Conservation (phyloP, 345 rosid genomes). For the Citrus inodora region DNA sequence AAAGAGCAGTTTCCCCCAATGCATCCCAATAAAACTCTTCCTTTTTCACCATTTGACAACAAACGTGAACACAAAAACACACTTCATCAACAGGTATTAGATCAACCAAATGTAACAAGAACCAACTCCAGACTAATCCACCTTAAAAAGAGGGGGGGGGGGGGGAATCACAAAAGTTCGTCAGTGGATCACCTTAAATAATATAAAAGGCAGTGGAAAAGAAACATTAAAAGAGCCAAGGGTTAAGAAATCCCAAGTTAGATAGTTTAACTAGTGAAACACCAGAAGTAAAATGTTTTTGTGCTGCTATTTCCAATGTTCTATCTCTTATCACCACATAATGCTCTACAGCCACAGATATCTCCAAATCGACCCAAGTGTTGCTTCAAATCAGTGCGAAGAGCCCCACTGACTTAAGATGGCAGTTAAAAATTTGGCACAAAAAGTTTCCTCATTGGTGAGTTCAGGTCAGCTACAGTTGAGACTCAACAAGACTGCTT, state of each 20-base stretch:
- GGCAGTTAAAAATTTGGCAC: not conserved
- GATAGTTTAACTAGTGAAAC: not conserved
- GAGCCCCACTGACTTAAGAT: not conserved
- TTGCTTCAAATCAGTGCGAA: not conserved
- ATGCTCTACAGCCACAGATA: not conserved
- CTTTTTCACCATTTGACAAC: not conserved
- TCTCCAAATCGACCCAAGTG: not conserved
- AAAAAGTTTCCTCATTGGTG: not conserved
- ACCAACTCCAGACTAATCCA: not conserved
- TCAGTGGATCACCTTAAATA: not conserved
- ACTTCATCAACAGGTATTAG: not conserved
- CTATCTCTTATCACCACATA: not conserved
- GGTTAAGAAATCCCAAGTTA: not conserved
- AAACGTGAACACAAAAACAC: not conserved
- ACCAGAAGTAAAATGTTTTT: not conserved
- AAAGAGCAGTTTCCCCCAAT: not conserved
- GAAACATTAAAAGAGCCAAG: not conserved
- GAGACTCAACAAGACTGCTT: not conserved
- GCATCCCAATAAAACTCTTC: not conserved
- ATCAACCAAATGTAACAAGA: no score
- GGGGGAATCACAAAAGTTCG: not conserved
- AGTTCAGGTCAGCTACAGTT: slow-evolving; percentile 1
- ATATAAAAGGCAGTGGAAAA: not conserved
- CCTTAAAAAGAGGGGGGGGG: no score
- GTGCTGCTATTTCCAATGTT: not conserved